A percentile compares a stretch with the other conserved stretches of the same genome.
phyloP scores from a whole-genome alignment of 2,329 filamentous ascomycete species.

The Xenoacremonium recifei region DNA sequence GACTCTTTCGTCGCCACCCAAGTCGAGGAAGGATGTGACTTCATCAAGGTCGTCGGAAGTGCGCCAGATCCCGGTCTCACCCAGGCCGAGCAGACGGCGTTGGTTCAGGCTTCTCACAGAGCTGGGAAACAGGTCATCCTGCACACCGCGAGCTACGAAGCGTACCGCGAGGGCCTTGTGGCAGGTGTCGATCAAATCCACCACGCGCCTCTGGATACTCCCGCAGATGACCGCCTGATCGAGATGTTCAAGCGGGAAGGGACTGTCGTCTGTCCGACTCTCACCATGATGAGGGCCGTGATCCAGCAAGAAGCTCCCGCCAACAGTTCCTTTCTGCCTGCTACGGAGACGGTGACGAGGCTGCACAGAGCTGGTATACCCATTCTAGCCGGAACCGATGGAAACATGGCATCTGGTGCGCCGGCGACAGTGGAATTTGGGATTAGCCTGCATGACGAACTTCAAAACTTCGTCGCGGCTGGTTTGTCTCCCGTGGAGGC shows the following conservation, averaged over 20 bases:
- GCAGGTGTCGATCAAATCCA: constrained; percentile 6
- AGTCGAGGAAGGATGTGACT: constrained; percentile 2
- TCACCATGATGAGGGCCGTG: constrained; percentile 7
- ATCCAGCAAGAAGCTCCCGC: constrained; percentile 3
- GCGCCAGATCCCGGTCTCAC: constrained; percentile 4
- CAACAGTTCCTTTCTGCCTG: constrained; percentile 3
- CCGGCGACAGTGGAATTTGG: background rate
- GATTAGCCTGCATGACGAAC: background rate
- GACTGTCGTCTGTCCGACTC: constrained; percentile 4
- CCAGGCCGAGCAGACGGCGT: constrained; percentile 3
- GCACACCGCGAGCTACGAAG: background rate
- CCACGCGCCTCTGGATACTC: constrained; percentile 5
- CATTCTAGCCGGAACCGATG: background rate
- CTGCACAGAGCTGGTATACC: background rate
- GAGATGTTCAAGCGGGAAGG: constrained; percentile 4
- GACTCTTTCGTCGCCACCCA: constrained; percentile 3
- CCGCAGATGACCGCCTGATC: constrained; percentile 4
- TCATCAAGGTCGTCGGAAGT: constrained; percentile 8
- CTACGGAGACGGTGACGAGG: constrained; percentile 2
- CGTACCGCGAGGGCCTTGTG: background rate
- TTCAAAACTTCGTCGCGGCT: background rate
- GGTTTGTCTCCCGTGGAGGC: background rate
- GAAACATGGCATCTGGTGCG: background rate
- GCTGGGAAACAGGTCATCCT: background rate
- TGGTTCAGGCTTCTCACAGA: constrained; percentile 1